Evolutionary conservation across 352 stramenopile genomes (phyloP).

Genomic region (Pythium periplocum): DNA sequence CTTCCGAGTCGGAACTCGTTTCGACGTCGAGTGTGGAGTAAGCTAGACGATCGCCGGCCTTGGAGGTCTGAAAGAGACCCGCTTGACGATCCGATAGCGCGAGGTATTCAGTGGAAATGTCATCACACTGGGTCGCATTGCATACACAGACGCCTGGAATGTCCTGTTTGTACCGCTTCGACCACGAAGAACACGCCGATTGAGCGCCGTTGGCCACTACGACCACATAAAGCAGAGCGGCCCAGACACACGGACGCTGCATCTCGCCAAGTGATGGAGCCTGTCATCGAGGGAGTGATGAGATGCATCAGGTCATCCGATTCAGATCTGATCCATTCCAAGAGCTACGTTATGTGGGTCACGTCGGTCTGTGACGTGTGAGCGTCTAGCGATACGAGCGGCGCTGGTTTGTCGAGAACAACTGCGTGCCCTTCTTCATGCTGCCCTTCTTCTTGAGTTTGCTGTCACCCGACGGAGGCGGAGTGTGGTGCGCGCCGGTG

Average conservation of each 20-base stretch:
- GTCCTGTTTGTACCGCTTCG: conserved; percentile 32
- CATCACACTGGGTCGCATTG: conserved; percentile 43
- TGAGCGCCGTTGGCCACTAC: too few relatives aligned
- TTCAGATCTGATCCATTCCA: too few relatives aligned
- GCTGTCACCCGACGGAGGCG: conserved; percentile 22
- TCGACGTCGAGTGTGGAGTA: conserved; percentile 22
- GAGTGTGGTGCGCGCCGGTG: conserved; percentile 1
- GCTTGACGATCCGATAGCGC: conserved; percentile 23
- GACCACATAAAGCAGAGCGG: too few relatives aligned
- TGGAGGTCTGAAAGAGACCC: conserved; percentile 46
- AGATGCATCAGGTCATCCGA: too few relatives aligned
- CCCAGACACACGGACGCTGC: too few relatives aligned
- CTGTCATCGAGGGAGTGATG: too few relatives aligned
- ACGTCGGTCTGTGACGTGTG: conserved; percentile 4
- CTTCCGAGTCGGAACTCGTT: conserved; percentile 4
- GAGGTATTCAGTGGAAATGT: conserved; percentile 41
- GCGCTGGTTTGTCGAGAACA: conserved; percentile 72
- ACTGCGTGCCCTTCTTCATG: conserved; percentile 61
- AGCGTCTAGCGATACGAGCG: conserved; percentile 57
- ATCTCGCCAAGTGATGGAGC: too few relatives aligned
- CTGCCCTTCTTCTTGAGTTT: conserved; percentile 54
- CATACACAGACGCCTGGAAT: conserved; percentile 55
- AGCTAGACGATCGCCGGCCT: conserved; percentile 35
- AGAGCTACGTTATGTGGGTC: too few relatives aligned
- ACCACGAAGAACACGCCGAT: conserved; percentile 20